Base-by-base conservation (phyloP, 225 moss, liverwort and hornwort species). In the Lunularia cruciata region DNA sequence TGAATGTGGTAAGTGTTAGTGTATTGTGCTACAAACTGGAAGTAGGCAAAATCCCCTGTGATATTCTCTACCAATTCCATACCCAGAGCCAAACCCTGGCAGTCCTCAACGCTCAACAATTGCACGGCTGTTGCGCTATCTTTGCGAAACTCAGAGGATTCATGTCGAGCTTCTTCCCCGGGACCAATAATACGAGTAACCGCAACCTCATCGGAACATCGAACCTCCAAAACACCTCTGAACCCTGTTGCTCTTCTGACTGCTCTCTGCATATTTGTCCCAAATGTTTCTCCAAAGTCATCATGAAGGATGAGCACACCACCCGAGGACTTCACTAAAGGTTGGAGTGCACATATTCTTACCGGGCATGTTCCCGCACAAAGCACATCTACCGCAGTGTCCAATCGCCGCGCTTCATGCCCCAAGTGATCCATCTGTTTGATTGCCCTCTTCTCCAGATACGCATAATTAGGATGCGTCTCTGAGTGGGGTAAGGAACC, bases 331-430 rank as follows among this genome's bases (percentile, higher is more conserved):
- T 80, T 99, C 23, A 81, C 89, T 56, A 99, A 70, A 42, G 98
- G 98, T 68, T 93, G 89, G 62, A 99, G 70, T 53, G 81, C 75
- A 71, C 87, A 83, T 62, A 91, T 93, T 57, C 93, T 89, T 67
- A 93, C 91, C 27, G 98, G 98, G 75, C 98, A 99, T 28, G 98
- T 99, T 61, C 98, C 98, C 47, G 93, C 98, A 84, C 90, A 93
- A 43, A 99, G 72, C 28, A 99, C 61, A 73, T 99, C 98, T 37
- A 93, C 80, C 36, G 91, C 91, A 38, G 91, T 91, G 63, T 99
- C 93, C 16, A 99, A 76, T 49, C 81, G 86, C 14, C 86, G 89
- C 22, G 98, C 93, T 75, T 93, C 91, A 62, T 79, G 86, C 55
- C 91, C 98, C 27, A 93, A 75, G 65, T 91, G 89, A 65, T 91